Evolutionary conservation across 2,329 filamentous ascomycete genomes (phyloP).

Genomic region (Fusarium nelsonii): DNA sequence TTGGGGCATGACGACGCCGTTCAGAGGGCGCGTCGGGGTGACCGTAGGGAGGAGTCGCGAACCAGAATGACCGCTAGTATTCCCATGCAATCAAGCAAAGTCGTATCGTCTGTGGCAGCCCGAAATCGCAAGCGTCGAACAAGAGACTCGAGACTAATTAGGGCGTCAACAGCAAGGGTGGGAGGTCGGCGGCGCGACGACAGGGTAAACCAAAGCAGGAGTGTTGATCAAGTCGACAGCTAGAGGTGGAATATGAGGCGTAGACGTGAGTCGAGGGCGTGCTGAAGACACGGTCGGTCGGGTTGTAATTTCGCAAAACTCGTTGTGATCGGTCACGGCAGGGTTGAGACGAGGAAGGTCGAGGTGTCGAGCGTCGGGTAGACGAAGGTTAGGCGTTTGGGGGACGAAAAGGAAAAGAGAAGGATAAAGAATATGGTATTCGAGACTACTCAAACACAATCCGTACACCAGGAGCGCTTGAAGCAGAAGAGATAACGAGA

Average conservation of each 20-base stretch:
- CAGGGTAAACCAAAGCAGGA: conserved; percentile 19
- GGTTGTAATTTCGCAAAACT: conserved; percentile 51
- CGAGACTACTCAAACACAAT: conserved; percentile 48
- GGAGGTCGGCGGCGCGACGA: conserved; percentile 36
- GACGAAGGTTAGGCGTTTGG: conserved; percentile 33
- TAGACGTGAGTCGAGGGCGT: conserved; percentile 40
- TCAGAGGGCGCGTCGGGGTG: conserved; percentile 56
- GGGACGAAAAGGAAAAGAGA: conserved; percentile 13
- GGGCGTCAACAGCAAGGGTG: conserved; percentile 39
- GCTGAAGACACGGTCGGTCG: conserved; percentile 43
- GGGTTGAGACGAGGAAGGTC: conserved; percentile 45
- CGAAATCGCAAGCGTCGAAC: conserved; percentile 36
- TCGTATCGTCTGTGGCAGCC: conserved; percentile 12
- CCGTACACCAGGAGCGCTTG: conserved; percentile 35
- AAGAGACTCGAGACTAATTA: conserved; percentile 31
- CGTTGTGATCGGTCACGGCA: conserved; percentile 49
- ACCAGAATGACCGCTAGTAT: conserved; percentile 31
- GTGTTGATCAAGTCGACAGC: conserved; percentile 16
- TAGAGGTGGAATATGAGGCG: conserved; percentile 30
- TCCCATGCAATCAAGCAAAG: conserved; percentile 43
- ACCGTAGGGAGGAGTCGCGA: conserved; percentile 40
- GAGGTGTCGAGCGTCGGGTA: conserved; percentile 45
- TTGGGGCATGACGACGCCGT: conserved; percentile 71
- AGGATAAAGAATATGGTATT: conserved; percentile 29
- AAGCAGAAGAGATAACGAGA: conserved; percentile 41